phyloP scores from a whole-genome alignment of 257 asterid species.

The Mitragyna speciosa region DNA sequence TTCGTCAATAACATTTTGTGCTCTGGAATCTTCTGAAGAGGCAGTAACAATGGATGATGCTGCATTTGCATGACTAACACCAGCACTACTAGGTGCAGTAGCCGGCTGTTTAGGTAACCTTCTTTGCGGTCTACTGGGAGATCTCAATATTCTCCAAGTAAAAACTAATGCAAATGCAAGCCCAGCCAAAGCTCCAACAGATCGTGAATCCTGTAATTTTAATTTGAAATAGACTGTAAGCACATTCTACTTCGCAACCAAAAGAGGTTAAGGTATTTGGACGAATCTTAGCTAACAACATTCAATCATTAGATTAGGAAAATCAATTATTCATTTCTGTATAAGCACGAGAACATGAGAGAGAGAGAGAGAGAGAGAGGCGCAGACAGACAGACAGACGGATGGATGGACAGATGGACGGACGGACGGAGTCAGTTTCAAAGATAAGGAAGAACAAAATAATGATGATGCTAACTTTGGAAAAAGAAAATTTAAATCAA shows the following conservation, averaged over 20 bases:
- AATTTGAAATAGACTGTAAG: neutral
- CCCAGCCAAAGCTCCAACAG: constrained; percentile 80
- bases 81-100: constrained; percentile 55
- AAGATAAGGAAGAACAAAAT: neutral
- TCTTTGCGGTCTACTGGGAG: constrained; percentile 64
- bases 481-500: neutral
- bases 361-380: neutral
- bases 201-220: constrained; percentile 62
- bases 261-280: neutral
- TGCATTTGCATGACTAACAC: constrained; percentile 38
- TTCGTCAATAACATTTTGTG: constrained; percentile 78
- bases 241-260: neutral
- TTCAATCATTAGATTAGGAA: no score
- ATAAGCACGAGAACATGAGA: neutral
- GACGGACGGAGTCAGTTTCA: no score
- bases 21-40: constrained; percentile 54
- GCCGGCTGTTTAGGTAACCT: constrained; percentile 65
- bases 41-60: constrained; percentile 37
- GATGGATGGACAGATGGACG: no score
- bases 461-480: neutral
- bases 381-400: no score
- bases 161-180: constrained; percentile 79
- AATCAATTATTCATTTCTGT: neutral
- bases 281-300: neutral
- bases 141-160: constrained; percentile 78